Evolutionary conservation across 768 basidiomycete genomes (phyloP).

Genomic region (Boletus edulis): DNA sequence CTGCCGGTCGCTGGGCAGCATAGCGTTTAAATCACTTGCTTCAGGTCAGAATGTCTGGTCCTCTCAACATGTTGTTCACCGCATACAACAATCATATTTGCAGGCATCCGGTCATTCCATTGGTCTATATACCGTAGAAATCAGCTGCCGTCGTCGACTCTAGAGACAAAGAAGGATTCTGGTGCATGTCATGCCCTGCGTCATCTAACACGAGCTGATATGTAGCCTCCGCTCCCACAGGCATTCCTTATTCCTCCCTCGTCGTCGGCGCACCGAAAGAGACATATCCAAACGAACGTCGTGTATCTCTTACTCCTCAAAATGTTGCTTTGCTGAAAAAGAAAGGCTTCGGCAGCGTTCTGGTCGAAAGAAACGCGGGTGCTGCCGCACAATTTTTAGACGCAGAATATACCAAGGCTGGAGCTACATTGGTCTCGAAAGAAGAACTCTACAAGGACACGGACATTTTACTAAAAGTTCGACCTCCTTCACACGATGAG

Average conservation of each 20-base stretch:
- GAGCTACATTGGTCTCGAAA: slow-evolving; percentile 71
- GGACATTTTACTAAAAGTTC: slow-evolving; percentile 85
- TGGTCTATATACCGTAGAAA: slow-evolving; percentile 27
- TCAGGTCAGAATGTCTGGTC: slow-evolving; percentile 19
- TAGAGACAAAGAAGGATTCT: slow-evolving; percentile 22
- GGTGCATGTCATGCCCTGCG: slow-evolving; percentile 17
- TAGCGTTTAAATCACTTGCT: slow-evolving; percentile 18
- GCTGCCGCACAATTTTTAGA: slow-evolving; percentile 75
- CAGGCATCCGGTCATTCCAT: slow-evolving; percentile 33
- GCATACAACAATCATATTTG: background rate
- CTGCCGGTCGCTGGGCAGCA: slow-evolving; percentile 20
- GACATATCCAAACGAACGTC: slow-evolving; percentile 71
- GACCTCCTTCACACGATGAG: slow-evolving; percentile 63
- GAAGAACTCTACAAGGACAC: slow-evolving; percentile 65
- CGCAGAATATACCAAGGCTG: slow-evolving; percentile 74
- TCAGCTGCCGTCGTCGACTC: slow-evolving; percentile 5
- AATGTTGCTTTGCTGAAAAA: slow-evolving; percentile 73
- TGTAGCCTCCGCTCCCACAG: slow-evolving; percentile 25
- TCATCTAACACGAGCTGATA: slow-evolving; percentile 1
- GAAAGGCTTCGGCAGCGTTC: slow-evolving; percentile 74
- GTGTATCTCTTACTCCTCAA: slow-evolving; percentile 80
- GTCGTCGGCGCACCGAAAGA: slow-evolving; percentile 78
- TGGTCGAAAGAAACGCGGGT: slow-evolving; percentile 75
- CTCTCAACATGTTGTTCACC: background rate
- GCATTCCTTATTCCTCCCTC: slow-evolving; percentile 66